Percentiles rank a stretch among this genome's conserved stretches.
Evolutionary conservation across 2,329 filamentous ascomycete genomes (phyloP).

Genomic region (Teratosphaeria destructans): DNA sequence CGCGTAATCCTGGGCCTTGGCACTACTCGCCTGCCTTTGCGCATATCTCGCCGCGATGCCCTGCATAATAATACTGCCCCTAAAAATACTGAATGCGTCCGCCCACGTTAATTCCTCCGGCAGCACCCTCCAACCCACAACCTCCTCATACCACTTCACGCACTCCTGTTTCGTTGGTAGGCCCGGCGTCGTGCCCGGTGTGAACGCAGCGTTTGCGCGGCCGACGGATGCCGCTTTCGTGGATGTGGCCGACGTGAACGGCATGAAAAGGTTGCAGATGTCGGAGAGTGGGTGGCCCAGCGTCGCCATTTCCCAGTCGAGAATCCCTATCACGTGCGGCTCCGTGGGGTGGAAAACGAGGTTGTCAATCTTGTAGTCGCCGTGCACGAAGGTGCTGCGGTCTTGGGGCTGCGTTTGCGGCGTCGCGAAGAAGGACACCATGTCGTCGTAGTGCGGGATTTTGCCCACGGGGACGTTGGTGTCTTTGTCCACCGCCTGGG

Average conservation of each 20-base stretch:
- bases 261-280: slow-evolving; percentile 62
- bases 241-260: slow-evolving; percentile 33
- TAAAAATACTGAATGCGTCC: slow-evolving; percentile 51
- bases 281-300: slow-evolving; percentile 93
- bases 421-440: slow-evolving; percentile 68
- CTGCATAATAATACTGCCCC: slow-evolving; percentile 59
- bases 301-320: slow-evolving; percentile 99
- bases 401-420: slow-evolving; percentile 62
- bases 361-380: slow-evolving; percentile 78
- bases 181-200: slow-evolving; percentile 54
- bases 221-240: slow-evolving; percentile 29
- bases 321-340: slow-evolving; percentile 77
- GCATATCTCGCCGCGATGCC: slow-evolving; percentile 88
- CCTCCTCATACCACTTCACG: slow-evolving; percentile 55
- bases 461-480: slow-evolving; percentile 65
- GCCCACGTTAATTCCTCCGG: slow-evolving; percentile 51
- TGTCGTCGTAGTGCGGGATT: slow-evolving; percentile 73
- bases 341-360: slow-evolving; percentile 73
- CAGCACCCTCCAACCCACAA: slow-evolving; percentile 59
- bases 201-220: slow-evolving; percentile 43
- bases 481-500: slow-evolving; percentile 63
- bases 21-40: slow-evolving; percentile 77
- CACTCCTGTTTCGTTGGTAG: slow-evolving; percentile 51
- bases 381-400: slow-evolving; percentile 71
- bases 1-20: slow-evolving; percentile 64